A percentile compares a stretch with the other conserved stretches of the same genome.
Evolutionary conservation across 345 rosid species (phyloP).

Genomic region (Euphorbia lathyris): DNA sequence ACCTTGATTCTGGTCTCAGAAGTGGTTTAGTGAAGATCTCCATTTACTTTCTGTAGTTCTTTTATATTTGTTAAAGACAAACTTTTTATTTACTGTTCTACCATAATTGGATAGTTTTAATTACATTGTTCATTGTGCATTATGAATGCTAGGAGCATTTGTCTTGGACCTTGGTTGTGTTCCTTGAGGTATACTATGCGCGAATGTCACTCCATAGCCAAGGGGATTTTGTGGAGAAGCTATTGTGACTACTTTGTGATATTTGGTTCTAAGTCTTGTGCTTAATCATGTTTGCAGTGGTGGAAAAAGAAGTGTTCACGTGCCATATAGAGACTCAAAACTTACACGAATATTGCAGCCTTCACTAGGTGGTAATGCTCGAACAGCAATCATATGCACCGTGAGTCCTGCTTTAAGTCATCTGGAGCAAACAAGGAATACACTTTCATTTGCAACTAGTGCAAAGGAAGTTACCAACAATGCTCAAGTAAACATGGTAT

Average conservation of each 20-base stretch:
- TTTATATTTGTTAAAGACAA: too few species aligned
- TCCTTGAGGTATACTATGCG: background rate
- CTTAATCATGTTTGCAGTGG: constrained; percentile 51
- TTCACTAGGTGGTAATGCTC: constrained; percentile 97
- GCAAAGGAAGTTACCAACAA: constrained; percentile 94
- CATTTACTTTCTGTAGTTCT: background rate
- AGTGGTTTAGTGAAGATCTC: background rate
- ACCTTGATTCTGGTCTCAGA: background rate
- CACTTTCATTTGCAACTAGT: constrained; percentile 79
- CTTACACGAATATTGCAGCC: constrained; percentile 92
- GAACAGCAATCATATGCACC: constrained; percentile 94
- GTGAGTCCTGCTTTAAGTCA: constrained; percentile 93
- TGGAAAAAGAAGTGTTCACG: constrained; percentile 61
- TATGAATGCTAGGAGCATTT: background rate
- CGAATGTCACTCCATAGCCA: background rate
- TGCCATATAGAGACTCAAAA: constrained; percentile 96
- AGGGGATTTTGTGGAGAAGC: background rate
- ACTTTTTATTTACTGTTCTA: background rate
- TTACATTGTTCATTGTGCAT: background rate
- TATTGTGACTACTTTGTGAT: background rate
- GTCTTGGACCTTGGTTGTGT: background rate
- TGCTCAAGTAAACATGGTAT: constrained; percentile 90
- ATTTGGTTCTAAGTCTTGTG: background rate
- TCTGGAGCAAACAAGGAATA: constrained; percentile 86
- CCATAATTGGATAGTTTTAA: background rate